phyloP scores from a whole-genome alignment of 495 filamentous ascomycete genomes.

The Neurospora sp. region DNA sequence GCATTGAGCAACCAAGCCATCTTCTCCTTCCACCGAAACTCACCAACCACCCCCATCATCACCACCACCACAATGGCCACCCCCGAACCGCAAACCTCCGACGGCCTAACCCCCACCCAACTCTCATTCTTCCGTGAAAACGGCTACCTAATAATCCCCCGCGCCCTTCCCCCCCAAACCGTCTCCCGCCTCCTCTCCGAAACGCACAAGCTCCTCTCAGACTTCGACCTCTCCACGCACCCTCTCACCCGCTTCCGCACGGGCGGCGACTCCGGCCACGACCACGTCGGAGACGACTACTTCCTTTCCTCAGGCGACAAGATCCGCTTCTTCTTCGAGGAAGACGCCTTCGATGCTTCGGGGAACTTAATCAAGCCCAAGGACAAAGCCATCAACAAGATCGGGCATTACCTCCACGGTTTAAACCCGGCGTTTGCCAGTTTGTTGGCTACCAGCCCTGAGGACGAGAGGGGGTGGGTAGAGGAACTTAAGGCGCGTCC shows the following conservation, averaged over 20 bases:
- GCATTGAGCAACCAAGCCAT: background rate
- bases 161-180: constrained; percentile 56
- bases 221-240: constrained; percentile 67
- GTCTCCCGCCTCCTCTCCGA: constrained; percentile 59
- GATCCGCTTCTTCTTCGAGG: constrained; percentile 94
- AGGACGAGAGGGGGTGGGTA: constrained; percentile 7
- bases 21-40: background rate
- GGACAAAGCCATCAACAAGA: constrained; percentile 82
- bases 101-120: constrained; percentile 61
- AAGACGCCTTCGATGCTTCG: constrained; percentile 55
- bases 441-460: constrained; percentile 43
- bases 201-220: constrained; percentile 61
- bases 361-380: constrained; percentile 64
- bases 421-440: constrained; percentile 60
- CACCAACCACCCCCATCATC: background rate
- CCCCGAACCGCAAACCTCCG: background rate
- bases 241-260: constrained; percentile 90
- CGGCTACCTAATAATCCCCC: constrained; percentile 82
- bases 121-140: constrained; percentile 62
- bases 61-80: background rate
- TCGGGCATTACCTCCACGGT: constrained; percentile 80
- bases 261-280: constrained; percentile 48
- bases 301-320: constrained; percentile 85
- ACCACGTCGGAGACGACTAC: constrained; percentile 91
- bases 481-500: constrained; percentile 19